Percentiles rank a stretch among this genome's conserved stretches.
These are phyloP conservation scores for Cyamopsis tetragonoloba DNA, from an alignment of 306 rosid species.

Conservation along the genomic window DNA sequence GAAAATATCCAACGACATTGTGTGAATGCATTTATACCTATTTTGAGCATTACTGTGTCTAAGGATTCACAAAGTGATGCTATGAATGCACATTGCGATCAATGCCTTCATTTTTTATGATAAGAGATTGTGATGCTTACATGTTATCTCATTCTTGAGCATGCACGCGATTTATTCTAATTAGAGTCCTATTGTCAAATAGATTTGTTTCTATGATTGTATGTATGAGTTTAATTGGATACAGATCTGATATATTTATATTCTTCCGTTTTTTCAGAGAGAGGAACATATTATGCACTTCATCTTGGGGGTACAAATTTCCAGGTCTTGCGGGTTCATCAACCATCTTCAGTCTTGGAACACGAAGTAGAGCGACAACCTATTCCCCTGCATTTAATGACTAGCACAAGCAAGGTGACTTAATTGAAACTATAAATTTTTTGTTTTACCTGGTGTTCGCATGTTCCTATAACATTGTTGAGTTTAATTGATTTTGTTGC, in stretches of 20 bases:
- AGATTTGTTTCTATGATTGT: no score
- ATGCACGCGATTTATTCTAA: no score
- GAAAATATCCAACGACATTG: no score
- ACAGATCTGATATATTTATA: background rate
- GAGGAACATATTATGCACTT: conserved; percentile 80
- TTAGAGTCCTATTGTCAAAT: no score
- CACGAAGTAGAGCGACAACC: conserved; percentile 64
- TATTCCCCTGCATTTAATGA: conserved; percentile 68
- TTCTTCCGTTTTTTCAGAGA: conserved; percentile 43
- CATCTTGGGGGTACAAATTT: conserved; percentile 92
- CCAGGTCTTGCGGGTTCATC: conserved; percentile 75
- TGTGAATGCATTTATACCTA: conserved; percentile 14
- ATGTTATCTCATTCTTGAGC: no score
- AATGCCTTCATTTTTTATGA: background rate
- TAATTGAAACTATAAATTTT: background rate
- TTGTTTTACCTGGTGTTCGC: background rate
- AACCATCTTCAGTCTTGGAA: conserved; percentile 42
- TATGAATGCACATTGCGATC: background rate
- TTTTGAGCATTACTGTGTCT: conserved; percentile 5
- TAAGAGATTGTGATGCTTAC: no score
- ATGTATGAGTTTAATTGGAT: no score
- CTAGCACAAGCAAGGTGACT: conserved; percentile 72
- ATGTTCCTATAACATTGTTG: background rate
- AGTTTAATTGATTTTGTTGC: conserved; percentile 22
- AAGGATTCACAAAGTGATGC: conserved; percentile 18